phyloP scores from a whole-genome alignment of 225 moss, liverwort and hornwort species.

The Neckera pumila region DNA sequence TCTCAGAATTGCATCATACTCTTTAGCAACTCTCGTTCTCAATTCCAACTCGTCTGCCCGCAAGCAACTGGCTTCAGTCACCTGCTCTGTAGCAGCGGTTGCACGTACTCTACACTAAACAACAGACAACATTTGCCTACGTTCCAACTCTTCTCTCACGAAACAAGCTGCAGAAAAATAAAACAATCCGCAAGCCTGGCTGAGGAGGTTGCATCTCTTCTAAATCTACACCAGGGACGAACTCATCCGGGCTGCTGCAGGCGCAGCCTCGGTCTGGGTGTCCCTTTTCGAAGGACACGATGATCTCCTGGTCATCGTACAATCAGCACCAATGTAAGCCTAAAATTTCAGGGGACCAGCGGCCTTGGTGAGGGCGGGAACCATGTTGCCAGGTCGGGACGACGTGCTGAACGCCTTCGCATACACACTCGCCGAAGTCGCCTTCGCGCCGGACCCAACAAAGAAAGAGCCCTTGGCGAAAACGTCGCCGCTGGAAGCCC shows the following conservation, averaged over 20 bases:
- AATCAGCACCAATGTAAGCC: not conserved
- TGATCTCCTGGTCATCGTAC: not conserved
- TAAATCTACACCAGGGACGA: no score
- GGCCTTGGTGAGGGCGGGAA: constrained; percentile 8
- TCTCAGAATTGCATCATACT: not conserved
- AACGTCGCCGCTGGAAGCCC: constrained; percentile 31
- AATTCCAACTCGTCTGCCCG: not conserved
- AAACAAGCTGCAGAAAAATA: not conserved
- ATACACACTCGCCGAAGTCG: constrained; percentile 11
- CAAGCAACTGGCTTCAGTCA: not conserved
- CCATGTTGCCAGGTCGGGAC: constrained; percentile 8
- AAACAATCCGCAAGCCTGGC: not conserved
- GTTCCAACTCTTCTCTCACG: constrained; percentile 1
- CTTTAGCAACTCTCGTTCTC: not conserved
- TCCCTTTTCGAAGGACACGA: no score
- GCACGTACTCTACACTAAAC: not conserved
- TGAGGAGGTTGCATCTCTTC: not conserved
- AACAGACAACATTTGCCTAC: not conserved
- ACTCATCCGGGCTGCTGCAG: not conserved
- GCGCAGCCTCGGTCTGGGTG: not conserved
- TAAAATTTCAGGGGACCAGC: constrained; percentile 14
- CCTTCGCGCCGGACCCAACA: constrained; percentile 10
- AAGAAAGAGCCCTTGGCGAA: constrained; percentile 18
- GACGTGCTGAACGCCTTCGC: constrained; percentile 19
- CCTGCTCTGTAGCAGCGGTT: not conserved